phyloP scores from a whole-genome alignment of 129 eudicot genomes.

The Chrysanthemum lavandulifolium region DNA sequence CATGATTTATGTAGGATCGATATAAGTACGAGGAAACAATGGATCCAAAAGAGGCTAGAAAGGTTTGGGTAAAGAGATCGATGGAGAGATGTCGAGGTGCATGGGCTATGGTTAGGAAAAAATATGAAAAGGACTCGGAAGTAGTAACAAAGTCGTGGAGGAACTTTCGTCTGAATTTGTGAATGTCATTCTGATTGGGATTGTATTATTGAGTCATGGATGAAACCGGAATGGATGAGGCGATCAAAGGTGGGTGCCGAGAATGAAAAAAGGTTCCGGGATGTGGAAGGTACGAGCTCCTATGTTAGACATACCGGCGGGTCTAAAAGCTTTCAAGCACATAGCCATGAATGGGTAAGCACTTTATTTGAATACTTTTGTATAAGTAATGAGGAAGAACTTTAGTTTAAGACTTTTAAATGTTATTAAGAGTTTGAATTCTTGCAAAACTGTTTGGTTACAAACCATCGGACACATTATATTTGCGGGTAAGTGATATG shows the following conservation, averaged over 20 bases:
- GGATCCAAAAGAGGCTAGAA: not conserved
- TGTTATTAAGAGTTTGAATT: too few relatives aligned
- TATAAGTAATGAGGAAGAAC: not conserved
- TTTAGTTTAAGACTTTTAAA: too few relatives aligned
- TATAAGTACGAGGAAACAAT: not conserved
- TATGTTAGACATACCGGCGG: not conserved
- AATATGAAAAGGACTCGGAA: too few relatives aligned
- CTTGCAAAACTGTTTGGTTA: too few relatives aligned
- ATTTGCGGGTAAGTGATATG: too few relatives aligned
- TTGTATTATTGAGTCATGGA: not conserved
- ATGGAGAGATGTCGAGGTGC: not conserved
- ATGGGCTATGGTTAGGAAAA: not conserved
- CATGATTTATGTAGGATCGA: too few relatives aligned
- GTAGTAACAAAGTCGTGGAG: not conserved
- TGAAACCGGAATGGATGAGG: not conserved
- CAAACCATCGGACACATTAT: too few relatives aligned
- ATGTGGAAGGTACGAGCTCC: not conserved
- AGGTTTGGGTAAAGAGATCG: not conserved
- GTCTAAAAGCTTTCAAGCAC: not conserved
- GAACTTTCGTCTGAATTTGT: not conserved
- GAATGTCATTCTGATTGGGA: not conserved
- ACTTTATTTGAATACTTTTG: not conserved
- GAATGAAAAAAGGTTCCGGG: not conserved
- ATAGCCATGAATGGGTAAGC: not conserved
- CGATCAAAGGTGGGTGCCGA: not conserved